Evolutionary conservation across 768 basidiomycete genomes (phyloP), one percentile per base, ranked within the genome.

Genomic region (Phaeotremella fagi): DNA sequence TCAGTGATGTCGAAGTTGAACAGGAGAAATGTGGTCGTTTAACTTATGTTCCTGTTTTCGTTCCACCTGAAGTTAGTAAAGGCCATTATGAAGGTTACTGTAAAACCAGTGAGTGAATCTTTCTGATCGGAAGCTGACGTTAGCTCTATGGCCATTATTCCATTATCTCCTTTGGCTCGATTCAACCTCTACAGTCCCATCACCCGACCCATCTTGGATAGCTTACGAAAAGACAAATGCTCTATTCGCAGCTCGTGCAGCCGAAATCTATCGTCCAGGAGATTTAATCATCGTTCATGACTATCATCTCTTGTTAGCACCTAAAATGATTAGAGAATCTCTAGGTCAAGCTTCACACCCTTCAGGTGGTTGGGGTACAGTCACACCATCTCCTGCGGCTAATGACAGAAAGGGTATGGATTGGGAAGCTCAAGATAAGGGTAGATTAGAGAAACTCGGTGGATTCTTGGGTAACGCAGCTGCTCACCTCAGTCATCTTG

Each of bases 141-240:
- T 65, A 94, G 90, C 85, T 33, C 83, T 99, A 38, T 99, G 94
- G 92, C 94, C 94, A 1, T 78, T 97, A 36, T 95, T 98, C 82
- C 95, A 98, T 77, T 98, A 98, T 73, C 83, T 98, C 52, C 85
- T 97, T 50, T 95, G 92, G 87, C 91, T 94, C 73, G 95, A 98
- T 71, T 89, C 73, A 4, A 72, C 91, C 54, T 87, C 87, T 7
- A 85, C 85, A 24, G 88, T 90, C 65, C 87, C 88, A 62, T 84
- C 87, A 1, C 86, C 86, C 3, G 90, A 89, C 35, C 74, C 72
- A 3, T 65, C 73, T 66, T 99, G 90, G 79, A 80, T 83, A 28
- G 81, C 83, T 38, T 92, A 90, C 76, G 80, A 82, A 60, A 79
- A 83, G 46, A 89, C 88, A 50, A 97, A 97, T 75, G 81, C 83